Percentiles rank a stretch among this genome's conserved stretches.
These are phyloP conservation scores for Mrakiaceae sp. DNA, from an alignment of 1,284 basidiomycete genomes.

Conservation along the genomic window DNA sequence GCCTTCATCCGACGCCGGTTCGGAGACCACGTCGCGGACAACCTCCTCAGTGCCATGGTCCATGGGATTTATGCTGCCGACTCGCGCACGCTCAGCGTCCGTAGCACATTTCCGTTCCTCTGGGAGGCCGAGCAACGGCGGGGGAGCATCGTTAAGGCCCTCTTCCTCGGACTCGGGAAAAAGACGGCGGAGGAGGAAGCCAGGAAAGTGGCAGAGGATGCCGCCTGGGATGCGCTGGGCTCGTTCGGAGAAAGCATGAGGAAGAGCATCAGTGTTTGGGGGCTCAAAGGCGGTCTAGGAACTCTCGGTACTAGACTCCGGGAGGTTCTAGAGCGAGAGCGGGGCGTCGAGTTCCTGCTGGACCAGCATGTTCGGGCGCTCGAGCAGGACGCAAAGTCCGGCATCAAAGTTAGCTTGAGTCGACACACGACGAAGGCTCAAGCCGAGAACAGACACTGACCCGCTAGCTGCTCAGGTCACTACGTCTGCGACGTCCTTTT, in stretches of 20 bases:
- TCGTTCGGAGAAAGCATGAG: constrained; percentile 42
- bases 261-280: constrained; percentile 59
- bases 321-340: constrained; percentile 36
- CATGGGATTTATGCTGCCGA: constrained; percentile 92
- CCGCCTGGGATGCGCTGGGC: constrained; percentile 42
- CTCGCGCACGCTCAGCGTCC: constrained; percentile 58
- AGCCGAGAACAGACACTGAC: not conserved
- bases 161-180: constrained; percentile 40
- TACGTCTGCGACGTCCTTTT: constrained; percentile 26
- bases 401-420: not conserved
- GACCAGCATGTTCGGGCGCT: constrained; percentile 30
- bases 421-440: too few species aligned
- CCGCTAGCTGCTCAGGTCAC: constrained; percentile 34
- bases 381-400: not conserved
- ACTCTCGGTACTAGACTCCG: constrained; percentile 53
- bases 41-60: constrained; percentile 69
- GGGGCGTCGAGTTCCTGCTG: constrained; percentile 50
- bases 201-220: constrained; percentile 20
- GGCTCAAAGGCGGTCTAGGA: constrained; percentile 65
- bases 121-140: constrained; percentile 57
- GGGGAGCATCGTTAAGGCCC: constrained; percentile 55
- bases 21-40: constrained; percentile 56
- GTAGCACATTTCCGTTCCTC: constrained; percentile 62
- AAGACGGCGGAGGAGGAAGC: constrained; percentile 17
- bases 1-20: constrained; percentile 66